Evolutionary conservation across 2,329 filamentous ascomycete species (phyloP).

Genomic region (Capronia americana): DNA sequence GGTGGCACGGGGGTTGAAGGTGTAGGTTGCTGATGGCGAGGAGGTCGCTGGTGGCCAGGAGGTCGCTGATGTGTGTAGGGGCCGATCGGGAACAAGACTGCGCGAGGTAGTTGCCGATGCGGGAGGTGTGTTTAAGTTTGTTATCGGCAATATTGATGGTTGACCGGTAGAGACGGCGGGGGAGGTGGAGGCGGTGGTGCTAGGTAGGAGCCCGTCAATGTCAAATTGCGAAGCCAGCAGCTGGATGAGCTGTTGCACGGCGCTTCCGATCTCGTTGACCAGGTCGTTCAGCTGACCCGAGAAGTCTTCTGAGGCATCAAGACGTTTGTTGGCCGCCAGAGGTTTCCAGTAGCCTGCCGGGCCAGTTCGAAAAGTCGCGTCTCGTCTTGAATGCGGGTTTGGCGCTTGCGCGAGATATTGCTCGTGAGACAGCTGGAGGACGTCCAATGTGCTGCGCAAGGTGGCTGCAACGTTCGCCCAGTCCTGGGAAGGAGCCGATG

Average conservation of each 20-base stretch:
- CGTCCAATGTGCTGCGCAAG: conserved; percentile 18
- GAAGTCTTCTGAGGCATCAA: conserved; percentile 15
- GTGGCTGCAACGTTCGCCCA: conserved; percentile 20
- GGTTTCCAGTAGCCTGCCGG: conserved; percentile 24
- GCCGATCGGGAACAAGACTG: conserved; percentile 2
- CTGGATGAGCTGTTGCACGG: conserved; percentile 22
- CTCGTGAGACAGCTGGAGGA: conserved; percentile 20
- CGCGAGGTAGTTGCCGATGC: not conserved
- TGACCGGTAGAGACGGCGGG: not conserved
- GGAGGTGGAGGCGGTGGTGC: not conserved
- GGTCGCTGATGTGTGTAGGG: not conserved
- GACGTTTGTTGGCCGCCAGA: conserved; percentile 13
- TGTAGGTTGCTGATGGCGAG: conserved; percentile 8
- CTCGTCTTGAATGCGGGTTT: conserved; percentile 6
- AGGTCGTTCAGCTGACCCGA: conserved; percentile 22
- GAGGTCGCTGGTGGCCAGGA: not conserved
- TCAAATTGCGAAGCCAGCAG: conserved; percentile 22
- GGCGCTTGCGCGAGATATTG: conserved; percentile 13
- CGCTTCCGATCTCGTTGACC: conserved; percentile 15
- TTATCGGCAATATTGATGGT: conserved; percentile 25
- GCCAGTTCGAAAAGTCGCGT: conserved; percentile 6
- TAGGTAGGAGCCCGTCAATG: conserved; percentile 13
- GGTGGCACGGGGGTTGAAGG: conserved; percentile 30
- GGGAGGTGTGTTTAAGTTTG: conserved; percentile 4
- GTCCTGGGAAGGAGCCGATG: conserved; percentile 10